Evolutionary conservation across 371 early-diverging fungal species (phyloP).

Genomic region (Apophysomyces variabilis): DNA sequence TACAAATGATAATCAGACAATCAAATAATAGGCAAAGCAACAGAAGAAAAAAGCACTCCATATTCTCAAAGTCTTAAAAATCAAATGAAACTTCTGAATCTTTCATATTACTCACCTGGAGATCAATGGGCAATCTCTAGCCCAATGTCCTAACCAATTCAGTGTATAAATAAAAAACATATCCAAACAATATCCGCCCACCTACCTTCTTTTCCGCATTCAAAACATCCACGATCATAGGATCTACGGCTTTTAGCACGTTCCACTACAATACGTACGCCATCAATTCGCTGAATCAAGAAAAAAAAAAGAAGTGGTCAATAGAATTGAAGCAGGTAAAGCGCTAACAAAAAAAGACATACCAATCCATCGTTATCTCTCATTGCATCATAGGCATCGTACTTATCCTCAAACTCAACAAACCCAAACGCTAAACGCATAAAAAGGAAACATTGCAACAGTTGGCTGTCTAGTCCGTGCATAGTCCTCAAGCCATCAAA

Average conservation of each 20-base stretch:
- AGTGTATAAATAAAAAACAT: not conserved
- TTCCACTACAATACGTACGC: constrained; percentile 57
- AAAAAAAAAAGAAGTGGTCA: not conserved
- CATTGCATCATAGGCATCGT: constrained; percentile 75
- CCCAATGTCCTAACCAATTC: constrained; percentile 69
- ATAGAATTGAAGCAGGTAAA: no score
- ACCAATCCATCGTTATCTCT: constrained; percentile 62
- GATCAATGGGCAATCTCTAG: constrained; percentile 63
- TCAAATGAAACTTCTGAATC: not conserved
- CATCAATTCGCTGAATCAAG: not conserved
- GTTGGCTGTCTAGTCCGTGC: not conserved
- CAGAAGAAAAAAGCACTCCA: not conserved
- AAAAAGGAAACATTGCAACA: not conserved
- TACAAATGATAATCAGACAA: constrained; percentile 24
- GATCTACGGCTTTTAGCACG: constrained; percentile 62
- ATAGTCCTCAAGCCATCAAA: not conserved
- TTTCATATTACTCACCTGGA: not conserved
- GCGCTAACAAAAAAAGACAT: not conserved
- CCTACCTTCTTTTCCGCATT: constrained; percentile 69
- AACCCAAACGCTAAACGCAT: constrained; percentile 56
- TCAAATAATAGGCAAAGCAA: constrained; percentile 11
- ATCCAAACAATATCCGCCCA: not conserved
- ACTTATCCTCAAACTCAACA: constrained; percentile 65
- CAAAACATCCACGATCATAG: constrained; percentile 66
- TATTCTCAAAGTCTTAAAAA: not conserved